A percentile compares a stretch with the other conserved stretches of the same genome.
Evolutionary conservation across 495 filamentous ascomycete genomes (phyloP).

Genomic region (Aspergillus haitiensis): DNA sequence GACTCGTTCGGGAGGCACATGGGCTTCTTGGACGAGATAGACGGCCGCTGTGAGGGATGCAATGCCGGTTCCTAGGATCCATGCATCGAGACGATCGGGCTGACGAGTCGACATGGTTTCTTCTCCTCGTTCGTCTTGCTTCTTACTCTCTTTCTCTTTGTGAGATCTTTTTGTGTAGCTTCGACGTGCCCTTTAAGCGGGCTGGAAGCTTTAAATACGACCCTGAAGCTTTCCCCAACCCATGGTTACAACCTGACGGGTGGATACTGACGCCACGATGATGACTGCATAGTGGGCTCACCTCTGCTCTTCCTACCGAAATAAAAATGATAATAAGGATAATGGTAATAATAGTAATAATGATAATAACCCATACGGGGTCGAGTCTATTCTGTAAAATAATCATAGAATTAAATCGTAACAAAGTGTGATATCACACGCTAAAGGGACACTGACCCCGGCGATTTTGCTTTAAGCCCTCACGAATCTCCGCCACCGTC

Average conservation of each 20-base stretch:
- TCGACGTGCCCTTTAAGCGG: not conserved
- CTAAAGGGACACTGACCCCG: constrained; percentile 14
- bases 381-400: too few relatives aligned
- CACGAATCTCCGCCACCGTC: constrained; percentile 43
- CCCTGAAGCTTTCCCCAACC: not conserved
- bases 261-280: not conserved
- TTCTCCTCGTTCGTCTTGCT: not conserved
- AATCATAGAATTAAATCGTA: not conserved
- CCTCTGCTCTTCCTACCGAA: not conserved
- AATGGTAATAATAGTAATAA: not conserved
- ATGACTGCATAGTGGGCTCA: not conserved
- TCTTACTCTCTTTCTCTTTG: not conserved
- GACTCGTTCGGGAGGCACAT: constrained; percentile 39
- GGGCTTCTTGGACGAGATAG: constrained; percentile 45
- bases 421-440: not conserved
- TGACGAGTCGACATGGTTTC: not conserved
- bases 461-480: constrained; percentile 31
- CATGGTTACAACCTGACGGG: not conserved
- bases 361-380: not conserved
- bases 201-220: not conserved
- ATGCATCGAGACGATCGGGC: constrained; percentile 26
- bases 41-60: constrained; percentile 44
- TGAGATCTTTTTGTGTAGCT: not conserved
- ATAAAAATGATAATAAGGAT: not conserved
- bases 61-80: constrained; percentile 44